phyloP scores from a whole-genome alignment of 2,329 filamentous ascomycete genomes.

The Paraconiothyrium sp. region DNA sequence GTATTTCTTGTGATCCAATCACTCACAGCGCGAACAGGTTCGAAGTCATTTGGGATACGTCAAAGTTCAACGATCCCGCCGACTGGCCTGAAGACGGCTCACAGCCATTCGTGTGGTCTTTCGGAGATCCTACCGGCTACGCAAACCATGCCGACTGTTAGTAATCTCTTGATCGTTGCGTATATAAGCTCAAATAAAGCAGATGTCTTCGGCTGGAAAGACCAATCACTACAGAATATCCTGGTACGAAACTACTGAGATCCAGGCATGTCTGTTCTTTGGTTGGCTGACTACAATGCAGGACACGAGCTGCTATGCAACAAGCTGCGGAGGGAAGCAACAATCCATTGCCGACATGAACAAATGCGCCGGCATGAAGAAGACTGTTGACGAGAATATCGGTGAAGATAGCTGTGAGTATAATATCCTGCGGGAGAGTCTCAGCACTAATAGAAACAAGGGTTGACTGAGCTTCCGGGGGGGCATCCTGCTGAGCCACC shows the following conservation, averaged over 20 bases:
- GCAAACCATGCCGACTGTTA: constrained; percentile 59
- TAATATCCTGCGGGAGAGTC: no score
- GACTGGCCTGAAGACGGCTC: constrained; percentile 28
- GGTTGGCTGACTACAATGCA: neutral
- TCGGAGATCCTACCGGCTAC: constrained; percentile 47
- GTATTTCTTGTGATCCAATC: neutral
- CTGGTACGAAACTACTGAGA: constrained; percentile 5
- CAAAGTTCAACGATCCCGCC: constrained; percentile 21
- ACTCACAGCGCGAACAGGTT: neutral
- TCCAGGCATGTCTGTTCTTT: neutral
- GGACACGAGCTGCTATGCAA: constrained; percentile 24
- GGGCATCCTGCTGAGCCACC: constrained; percentile 1
- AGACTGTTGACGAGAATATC: constrained; percentile 59
- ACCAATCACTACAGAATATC: constrained; percentile 36
- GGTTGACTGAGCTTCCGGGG: constrained; percentile 20
- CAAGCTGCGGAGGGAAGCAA: constrained; percentile 20
- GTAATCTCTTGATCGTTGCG: neutral
- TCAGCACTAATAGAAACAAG: constrained; percentile 5
- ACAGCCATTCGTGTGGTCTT: constrained; percentile 30
- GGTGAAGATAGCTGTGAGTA: constrained; percentile 42
- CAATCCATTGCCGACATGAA: constrained; percentile 24
- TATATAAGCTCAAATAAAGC: neutral
- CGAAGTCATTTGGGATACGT: constrained; percentile 31
- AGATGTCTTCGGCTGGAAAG: constrained; percentile 61
- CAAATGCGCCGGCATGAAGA: constrained; percentile 47